A percentile compares a stretch with the other conserved stretches of the same genome.
These are phyloP conservation scores for Clausena lansium DNA, from an alignment of 345 rosid genomes.

Conservation along the genomic window DNA sequence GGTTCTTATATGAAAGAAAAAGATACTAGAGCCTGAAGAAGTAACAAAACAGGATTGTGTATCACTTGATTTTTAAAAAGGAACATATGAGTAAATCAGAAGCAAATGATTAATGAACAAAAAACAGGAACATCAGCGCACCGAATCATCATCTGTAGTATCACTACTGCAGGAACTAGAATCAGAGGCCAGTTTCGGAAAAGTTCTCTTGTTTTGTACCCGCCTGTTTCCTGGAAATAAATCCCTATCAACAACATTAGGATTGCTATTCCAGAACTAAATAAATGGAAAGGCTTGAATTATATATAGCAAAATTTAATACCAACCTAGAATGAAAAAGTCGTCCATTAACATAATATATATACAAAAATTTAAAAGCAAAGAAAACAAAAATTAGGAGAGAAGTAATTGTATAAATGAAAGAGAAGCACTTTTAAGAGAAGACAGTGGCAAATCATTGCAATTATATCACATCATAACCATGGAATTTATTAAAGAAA, in stretches of 20 bases:
- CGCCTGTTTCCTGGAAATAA: conserved; percentile 62
- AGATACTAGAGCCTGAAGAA: background rate
- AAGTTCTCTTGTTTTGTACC: conserved; percentile 35
- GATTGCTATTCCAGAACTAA: conserved; percentile 7
- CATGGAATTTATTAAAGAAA: conserved; percentile 25
- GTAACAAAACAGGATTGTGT: background rate
- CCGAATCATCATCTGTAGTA: conserved; percentile 50
- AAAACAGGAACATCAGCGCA: conserved; percentile 33
- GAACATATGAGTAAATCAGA: background rate
- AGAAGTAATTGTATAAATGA: background rate
- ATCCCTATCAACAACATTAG: conserved; percentile 28
- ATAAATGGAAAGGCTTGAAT: background rate
- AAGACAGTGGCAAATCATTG: conserved; percentile 28
- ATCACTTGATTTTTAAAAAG: background rate
- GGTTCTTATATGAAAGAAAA: background rate
- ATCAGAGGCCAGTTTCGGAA: conserved; percentile 49
- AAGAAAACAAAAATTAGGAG: background rate
- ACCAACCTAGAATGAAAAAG: background rate
- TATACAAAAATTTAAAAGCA: conserved; percentile 1
- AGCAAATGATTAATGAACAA: conserved; percentile 1
- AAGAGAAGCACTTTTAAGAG: conserved; percentile 16
- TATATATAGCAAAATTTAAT: conserved; percentile 1
- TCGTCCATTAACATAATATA: background rate
- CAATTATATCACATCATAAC: conserved; percentile 40
- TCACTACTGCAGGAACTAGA: conserved; percentile 42